Evolutionary conservation across 495 filamentous ascomycete species (phyloP).

Genomic region (Aspergillus indologenus): DNA sequence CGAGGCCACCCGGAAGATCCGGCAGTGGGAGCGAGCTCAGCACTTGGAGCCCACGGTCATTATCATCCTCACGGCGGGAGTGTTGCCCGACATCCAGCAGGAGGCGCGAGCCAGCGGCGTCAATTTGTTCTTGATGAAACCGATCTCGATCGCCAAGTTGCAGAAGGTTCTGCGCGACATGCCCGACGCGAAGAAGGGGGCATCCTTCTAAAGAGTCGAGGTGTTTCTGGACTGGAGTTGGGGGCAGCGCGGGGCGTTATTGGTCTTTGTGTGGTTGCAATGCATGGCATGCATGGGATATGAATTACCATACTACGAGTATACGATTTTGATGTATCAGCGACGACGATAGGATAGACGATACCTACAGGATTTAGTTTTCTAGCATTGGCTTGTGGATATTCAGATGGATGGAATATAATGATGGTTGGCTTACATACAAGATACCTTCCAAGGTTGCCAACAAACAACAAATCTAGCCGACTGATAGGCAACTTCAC

Average conservation of each 20-base stretch:
- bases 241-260: no score
- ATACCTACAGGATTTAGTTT: not conserved
- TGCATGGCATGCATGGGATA: not conserved
- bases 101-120: constrained; percentile 58
- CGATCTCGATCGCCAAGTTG: constrained; percentile 41
- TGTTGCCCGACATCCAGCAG: constrained; percentile 49
- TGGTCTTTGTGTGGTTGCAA: not conserved
- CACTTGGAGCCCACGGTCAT: constrained; percentile 40
- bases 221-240: not conserved
- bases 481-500: no score
- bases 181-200: constrained; percentile 2
- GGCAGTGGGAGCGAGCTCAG: constrained; percentile 44
- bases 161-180: constrained; percentile 14
- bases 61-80: constrained; percentile 59
- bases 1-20: constrained; percentile 56
- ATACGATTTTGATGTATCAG: not conserved
- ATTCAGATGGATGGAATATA: not conserved
- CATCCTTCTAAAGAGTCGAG: not conserved
- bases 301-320: not conserved
- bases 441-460: no score
- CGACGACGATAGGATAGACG: not conserved
- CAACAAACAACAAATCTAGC: no score
- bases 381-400: not conserved
- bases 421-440: no score
- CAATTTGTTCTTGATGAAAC: constrained; percentile 63